Evolutionary conservation across 202 grass and related monocot species (phyloP), one percentile per base, ranked within the genome.

Genomic region (Carex arenaria): DNA sequence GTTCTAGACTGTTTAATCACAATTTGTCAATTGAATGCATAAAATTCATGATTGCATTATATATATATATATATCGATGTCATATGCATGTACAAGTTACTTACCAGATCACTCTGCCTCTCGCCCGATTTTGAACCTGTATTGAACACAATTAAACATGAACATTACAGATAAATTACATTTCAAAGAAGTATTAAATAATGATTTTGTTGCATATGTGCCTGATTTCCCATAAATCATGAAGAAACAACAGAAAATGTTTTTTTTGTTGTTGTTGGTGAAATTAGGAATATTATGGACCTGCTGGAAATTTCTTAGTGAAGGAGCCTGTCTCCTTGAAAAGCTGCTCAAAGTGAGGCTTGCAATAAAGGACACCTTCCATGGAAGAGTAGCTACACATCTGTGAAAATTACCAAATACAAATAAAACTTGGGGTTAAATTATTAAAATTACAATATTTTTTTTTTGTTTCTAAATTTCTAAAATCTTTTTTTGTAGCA

Each of bases 321-420:
- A 97, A 97, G 67, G 87, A 91, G 63, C 94, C 94, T 4, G 92
- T 97, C 85, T 97, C 94, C 89, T 97, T 97, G 89, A 97, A 97
- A 75, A 97, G 92, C 85, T 97, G 94, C 92, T 97, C 94, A 68
- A 97, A 97, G 80, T 97, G 94, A 74, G 94, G 90, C 83, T 97
- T 97, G 86, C 94, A 97, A 79, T 97, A 97, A 43, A 97, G 92
- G 57, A 97, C 92, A 3, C 94, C 94, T 66, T 97, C 94, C 94
- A 97, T 97, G 83, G 94, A 97, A 49, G 92, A 97, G 47, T 97
- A 97, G 82, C 4, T 97, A 89, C 90, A 94, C 92, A 97, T 97
- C 94, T 97, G 55, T 52, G 61, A 67, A 60, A 2, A 38, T 19
- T 18, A 78, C 15, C 73, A 60, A 57, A 78, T 38, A 19, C 26